A percentile compares a stretch with the other conserved stretches of the same genome.
These are phyloP conservation scores for Casuarina glauca DNA, from an alignment of 306 rosid species.

Conservation along the genomic window DNA sequence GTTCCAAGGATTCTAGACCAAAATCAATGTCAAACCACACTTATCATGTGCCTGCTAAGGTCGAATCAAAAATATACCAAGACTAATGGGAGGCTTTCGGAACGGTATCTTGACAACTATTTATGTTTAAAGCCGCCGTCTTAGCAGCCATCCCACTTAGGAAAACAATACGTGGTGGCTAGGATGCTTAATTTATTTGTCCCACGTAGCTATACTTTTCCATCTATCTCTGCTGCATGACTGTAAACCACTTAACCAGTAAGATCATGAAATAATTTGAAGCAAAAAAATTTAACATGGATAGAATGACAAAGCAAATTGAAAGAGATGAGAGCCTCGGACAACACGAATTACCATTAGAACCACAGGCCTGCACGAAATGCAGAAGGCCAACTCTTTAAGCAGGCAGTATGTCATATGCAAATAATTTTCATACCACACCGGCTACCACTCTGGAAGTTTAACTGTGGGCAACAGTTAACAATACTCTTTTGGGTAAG, in stretches of 20 bases:
- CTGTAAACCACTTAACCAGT: neutral
- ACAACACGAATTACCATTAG: neutral
- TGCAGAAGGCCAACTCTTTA: neutral
- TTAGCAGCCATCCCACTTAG: too few species aligned
- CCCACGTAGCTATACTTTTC: neutral
- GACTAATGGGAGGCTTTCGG: too few species aligned
- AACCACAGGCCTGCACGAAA: neutral
- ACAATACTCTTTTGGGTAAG: neutral
- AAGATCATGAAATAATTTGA: neutral
- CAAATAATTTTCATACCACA: neutral
- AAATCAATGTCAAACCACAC: too few species aligned
- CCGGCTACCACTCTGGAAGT: neutral
- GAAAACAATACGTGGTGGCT: neutral
- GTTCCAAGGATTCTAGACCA: too few species aligned
- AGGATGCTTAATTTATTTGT: neutral
- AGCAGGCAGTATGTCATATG: neutral
- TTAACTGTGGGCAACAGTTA: neutral
- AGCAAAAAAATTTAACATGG: neutral
- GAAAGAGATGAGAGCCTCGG: neutral
- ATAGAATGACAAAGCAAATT: neutral
- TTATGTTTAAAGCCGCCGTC: too few species aligned
- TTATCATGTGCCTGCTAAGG: too few species aligned
- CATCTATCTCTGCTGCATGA: too few species aligned
- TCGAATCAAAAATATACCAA: too few species aligned
- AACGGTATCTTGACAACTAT: too few species aligned